These are phyloP conservation scores for Botrytis squamosa DNA, from an alignment of 2,329 filamentous ascomycete species.

Conservation along the genomic window DNA sequence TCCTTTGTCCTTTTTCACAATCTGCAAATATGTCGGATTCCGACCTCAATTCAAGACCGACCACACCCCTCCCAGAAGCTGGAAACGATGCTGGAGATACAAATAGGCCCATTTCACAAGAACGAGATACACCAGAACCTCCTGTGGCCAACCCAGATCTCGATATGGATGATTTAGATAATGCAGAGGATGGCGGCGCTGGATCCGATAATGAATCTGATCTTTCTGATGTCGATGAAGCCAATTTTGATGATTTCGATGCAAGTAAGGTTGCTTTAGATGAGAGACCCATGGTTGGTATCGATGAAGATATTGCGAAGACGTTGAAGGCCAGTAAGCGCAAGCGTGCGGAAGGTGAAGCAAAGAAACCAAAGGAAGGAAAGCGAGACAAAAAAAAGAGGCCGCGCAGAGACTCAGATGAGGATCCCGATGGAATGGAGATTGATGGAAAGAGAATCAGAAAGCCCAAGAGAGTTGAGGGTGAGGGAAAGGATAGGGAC, in stretches of 20 bases:
- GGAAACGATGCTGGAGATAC: conserved; percentile 27
- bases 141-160: conserved; percentile 33
- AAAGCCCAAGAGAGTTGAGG: conserved; percentile 42
- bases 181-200: conserved; percentile 23
- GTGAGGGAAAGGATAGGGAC: conserved; percentile 38
- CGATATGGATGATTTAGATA: conserved; percentile 37
- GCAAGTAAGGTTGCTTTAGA: conserved; percentile 62
- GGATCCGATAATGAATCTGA: conserved; percentile 48
- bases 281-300: conserved; percentile 59
- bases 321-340: conserved; percentile 64
- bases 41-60: conserved; percentile 28
- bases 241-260: conserved; percentile 69
- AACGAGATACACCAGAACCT: conserved; percentile 29
- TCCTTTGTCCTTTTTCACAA: conserved; percentile 12
- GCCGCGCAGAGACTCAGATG: conserved; percentile 49
- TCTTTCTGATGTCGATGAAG: conserved; percentile 67
- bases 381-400: conserved; percentile 70
- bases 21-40: conserved; percentile 35
- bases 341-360: conserved; percentile 62
- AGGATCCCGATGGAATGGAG: conserved; percentile 49
- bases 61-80: conserved; percentile 31
- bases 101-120: conserved; percentile 29
- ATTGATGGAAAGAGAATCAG: conserved; percentile 53
- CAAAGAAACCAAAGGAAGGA: conserved; percentile 67
- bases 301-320: conserved; percentile 64